Evolutionary conservation across 768 basidiomycete species (phyloP), one percentile per base, ranked within the genome.

Genomic region (Favolaschia claudopus): DNA sequence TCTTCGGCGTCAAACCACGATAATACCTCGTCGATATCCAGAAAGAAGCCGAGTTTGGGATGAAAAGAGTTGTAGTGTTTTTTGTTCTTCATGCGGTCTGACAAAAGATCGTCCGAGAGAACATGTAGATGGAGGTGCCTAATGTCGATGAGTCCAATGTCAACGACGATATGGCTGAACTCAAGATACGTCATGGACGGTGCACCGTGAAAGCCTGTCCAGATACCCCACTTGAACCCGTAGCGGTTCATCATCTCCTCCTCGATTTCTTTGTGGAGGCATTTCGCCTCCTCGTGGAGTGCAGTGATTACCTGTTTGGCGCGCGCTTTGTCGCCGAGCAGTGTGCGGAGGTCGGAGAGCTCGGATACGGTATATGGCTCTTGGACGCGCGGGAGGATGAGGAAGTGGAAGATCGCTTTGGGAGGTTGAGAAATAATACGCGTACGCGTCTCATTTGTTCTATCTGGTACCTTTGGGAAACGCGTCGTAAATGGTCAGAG

Each of bases 51-150:
- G 19, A 84, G 78, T 44, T 85, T 84, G 0, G 95, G 95, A 67
- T 91, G 89, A 75, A 96, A 97, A 6, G 92, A 91, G 67, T 96
- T 95, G 74, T 93, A 92, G 64, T 97, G 95, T 68, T 89, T 92
- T 79, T 96, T 97, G 53, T 79, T 83, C 76, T 95, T 96, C 78
- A 96, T 74, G 48, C 74, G 76, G 9, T 85, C 81, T 0, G 89
- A 89, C 51, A 80, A 80, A 32, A 95, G 70, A 69, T 97, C 95
- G 5, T 85, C 81, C 4, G 94, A 95, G 34, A 97, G 74, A 49
- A 97, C 85, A 69, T 97, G 95, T 12, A 96, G 72, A 68, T 97
- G 93, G 3, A 95, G 58, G 70, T 95, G 93, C 58, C 92, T 93
- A 58, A 6, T 20, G 19, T 31, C 47, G 51, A 33, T 38, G 39